Conservation (phyloP, 2,329 filamentous ascomycete genomes). For the Trichophyton simii region DNA sequence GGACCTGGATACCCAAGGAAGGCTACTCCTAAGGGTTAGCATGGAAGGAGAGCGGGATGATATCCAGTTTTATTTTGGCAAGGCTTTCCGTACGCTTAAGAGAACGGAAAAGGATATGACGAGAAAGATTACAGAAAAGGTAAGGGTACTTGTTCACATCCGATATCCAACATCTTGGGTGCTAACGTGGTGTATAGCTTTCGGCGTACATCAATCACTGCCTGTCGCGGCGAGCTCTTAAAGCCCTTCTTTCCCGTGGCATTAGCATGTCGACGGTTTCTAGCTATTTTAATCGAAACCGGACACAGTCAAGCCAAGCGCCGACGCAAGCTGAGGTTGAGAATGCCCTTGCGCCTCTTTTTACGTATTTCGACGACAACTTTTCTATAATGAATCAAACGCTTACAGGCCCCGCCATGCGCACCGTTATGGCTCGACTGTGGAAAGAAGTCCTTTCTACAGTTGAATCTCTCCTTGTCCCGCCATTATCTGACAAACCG, state of each 20-base stretch:
- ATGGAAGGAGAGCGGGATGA: conserved; percentile 99
- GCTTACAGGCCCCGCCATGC: conserved; percentile 88
- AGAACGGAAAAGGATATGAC: conserved; percentile 97
- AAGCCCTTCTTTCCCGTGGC: conserved; percentile 59
- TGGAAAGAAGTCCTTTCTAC: conserved; percentile 97
- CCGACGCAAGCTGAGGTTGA: conserved; percentile 63
- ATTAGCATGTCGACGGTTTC: conserved; percentile 62
- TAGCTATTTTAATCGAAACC: conserved; percentile 48
- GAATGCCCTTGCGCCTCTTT: conserved; percentile 69
- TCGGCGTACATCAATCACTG: conserved; percentile 85
- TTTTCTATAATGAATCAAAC: conserved; percentile 99
- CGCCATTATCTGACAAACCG: conserved; percentile 86
- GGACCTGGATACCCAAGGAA: conserved; percentile 87
- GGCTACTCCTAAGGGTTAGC: conserved; percentile 77
- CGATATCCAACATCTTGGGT: neutral
- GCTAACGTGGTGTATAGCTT: conserved; percentile 43
- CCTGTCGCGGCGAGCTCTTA: conserved; percentile 69
- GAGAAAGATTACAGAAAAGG: conserved; percentile 94
- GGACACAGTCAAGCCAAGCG: conserved; percentile 39
- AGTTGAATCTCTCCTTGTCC: conserved; percentile 79
- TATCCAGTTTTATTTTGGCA: conserved; percentile 97
- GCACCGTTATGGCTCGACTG: conserved; percentile 90
- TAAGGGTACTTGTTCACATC: conserved; percentile 29
- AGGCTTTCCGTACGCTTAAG: conserved; percentile 89
- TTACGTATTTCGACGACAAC: conserved; percentile 94